phyloP scores from a whole-genome alignment of 2,329 filamentous ascomycete species.

The Mycogone perniciosa region DNA sequence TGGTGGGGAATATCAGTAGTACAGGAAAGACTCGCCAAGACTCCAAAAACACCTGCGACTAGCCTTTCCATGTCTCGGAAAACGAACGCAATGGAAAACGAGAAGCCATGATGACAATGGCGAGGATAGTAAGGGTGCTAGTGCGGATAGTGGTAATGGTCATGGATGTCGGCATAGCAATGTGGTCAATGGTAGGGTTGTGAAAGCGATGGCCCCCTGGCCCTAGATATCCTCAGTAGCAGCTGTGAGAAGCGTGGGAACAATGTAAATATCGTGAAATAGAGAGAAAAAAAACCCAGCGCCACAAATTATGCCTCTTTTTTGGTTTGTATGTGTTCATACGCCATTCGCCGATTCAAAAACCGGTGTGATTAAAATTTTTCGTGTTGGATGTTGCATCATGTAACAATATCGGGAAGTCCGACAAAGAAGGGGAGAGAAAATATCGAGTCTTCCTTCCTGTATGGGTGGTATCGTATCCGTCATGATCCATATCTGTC shows the following conservation, averaged over 20 bases:
- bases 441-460: background rate
- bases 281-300: conserved; percentile 29
- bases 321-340: conserved; percentile 31
- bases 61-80: conserved; percentile 7
- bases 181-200: conserved; percentile 1
- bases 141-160: background rate
- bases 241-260: background rate
- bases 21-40: conserved; percentile 6
- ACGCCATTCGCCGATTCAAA: conserved; percentile 35
- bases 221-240: background rate
- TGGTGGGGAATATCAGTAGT: background rate
- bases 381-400: conserved; percentile 29
- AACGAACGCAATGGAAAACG: conserved; percentile 10
- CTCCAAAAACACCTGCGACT: conserved; percentile 18
- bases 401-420: conserved; percentile 23
- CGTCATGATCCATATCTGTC: conserved; percentile 8
- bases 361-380: conserved; percentile 26
- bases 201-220: background rate
- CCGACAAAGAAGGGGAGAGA: conserved; percentile 12
- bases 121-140: background rate
- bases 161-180: background rate
- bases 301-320: conserved; percentile 33
- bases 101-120: conserved; percentile 7
- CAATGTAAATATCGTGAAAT: conserved; percentile 4
- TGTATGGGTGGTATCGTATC: conserved; percentile 4